Evolutionary conservation across 2,329 filamentous ascomycete species (phyloP), one percentile per base, ranked within the genome.

Genomic region (Paracoccidioides brasiliensis): DNA sequence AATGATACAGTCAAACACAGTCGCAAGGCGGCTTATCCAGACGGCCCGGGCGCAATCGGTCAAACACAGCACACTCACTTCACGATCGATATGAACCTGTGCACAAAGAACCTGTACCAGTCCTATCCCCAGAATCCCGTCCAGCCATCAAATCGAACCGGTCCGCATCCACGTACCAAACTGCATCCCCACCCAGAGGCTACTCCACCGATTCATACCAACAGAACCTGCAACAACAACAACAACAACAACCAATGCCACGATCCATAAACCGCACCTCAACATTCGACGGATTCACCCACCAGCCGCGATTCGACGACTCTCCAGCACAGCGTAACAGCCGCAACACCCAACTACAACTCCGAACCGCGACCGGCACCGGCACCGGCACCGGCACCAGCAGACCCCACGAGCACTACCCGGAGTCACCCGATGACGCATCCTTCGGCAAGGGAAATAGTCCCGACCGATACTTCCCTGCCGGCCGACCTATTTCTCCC

Each of bases 1-100:
- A 41, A 41, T 59, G 32, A 55, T 60, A 28, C 60, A 70, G 66
- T 37, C 62, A 69, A 58, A 49, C 61, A 9, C 60, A 64, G 30
- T 46, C 58, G 28, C 61, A 64, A 52, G 60, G 64, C 22, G 66
- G 66, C 44, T 62, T 62, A 53, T 62, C 61, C 54, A 75, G 73
- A 52, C 77, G 75, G 48, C 68, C 69, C 37, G 68, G 71, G 14
- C 76, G 82, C 59, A 78, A 81, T 56, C 78, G 82, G 53, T 82
- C 81, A 48, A 83, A 80, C 64, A 85, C 82, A 10, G 80, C 81
- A 28, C 79, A 83, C 65, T 82, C 81, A 33, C 82, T 81, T 66
- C 74, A 73, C 57, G 80, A 84, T 56, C 78, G 81, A 58, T 80
- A 78, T 67, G 77, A 78, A 56, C 72, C 76, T 6, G 73, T 72